A percentile compares a stretch with the other conserved stretches of the same genome.
phyloP scores from a whole-genome alignment of 345 rosid species.

The Hibiscus syriacus region DNA sequence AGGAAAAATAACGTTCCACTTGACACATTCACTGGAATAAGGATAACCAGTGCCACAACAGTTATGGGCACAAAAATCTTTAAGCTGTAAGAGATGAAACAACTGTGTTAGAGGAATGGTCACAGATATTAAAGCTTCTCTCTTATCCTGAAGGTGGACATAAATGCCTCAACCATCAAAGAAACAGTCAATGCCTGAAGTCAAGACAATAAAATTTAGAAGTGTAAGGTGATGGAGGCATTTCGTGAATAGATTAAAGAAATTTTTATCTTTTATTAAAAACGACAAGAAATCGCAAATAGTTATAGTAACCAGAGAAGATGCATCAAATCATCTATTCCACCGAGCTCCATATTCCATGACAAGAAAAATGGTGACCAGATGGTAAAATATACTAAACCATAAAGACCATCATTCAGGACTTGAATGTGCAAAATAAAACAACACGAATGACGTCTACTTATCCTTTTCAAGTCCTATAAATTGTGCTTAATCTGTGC shows the following conservation, averaged over 20 bases:
- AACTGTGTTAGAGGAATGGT: background rate
- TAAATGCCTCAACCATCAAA: background rate
- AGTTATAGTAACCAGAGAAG: too few species aligned
- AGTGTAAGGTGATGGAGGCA: background rate
- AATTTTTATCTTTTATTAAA: too few species aligned
- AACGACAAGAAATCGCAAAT: too few species aligned
- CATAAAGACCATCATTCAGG: background rate
- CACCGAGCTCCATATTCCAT: background rate
- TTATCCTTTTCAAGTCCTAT: background rate
- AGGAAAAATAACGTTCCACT: slow-evolving; percentile 76
- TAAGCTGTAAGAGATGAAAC: slow-evolving; percentile 37
- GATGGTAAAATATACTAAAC: background rate
- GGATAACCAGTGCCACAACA: slow-evolving; percentile 61
- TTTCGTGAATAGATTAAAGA: too few species aligned
- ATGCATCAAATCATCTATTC: too few species aligned
- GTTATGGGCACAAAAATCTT: slow-evolving; percentile 89
- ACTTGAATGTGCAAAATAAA: background rate
- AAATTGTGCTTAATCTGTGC: background rate
- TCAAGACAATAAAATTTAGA: background rate
- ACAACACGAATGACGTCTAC: background rate
- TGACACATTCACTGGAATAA: slow-evolving; percentile 90
- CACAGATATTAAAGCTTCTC: background rate
- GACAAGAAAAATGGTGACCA: background rate
- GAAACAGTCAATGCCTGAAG: too few species aligned
- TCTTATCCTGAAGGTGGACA: background rate